Evolutionary conservation across 2,329 filamentous ascomycete genomes (phyloP).

Genomic region (Apiospora saccharicola): DNA sequence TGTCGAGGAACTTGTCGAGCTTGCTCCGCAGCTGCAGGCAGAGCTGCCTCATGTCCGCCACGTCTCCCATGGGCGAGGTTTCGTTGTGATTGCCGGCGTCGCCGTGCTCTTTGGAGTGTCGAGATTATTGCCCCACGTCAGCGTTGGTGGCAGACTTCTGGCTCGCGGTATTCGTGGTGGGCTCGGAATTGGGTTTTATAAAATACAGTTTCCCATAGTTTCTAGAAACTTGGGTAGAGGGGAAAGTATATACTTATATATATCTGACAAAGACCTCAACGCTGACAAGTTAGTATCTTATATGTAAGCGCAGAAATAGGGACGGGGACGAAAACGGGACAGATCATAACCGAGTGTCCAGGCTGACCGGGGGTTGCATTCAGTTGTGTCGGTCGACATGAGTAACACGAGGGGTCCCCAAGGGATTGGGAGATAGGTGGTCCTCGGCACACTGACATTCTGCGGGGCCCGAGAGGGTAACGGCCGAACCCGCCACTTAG

Average conservation of each 20-base stretch:
- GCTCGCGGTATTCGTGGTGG: not conserved
- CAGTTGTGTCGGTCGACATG: not conserved
- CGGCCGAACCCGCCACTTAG: constrained; percentile 5
- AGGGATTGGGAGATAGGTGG: not conserved
- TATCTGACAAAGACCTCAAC: not conserved
- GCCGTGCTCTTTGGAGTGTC: not conserved
- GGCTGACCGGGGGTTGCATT: constrained; percentile 4
- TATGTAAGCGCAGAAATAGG: not conserved
- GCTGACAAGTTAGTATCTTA: not conserved
- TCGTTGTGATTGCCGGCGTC: not conserved
- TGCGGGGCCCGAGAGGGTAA: constrained; percentile 10
- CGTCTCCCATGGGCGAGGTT: constrained; percentile 11
- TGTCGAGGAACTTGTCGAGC: constrained; percentile 71
- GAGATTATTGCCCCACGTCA: constrained; percentile 6
- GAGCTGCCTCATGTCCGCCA: constrained; percentile 35
- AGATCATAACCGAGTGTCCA: constrained; percentile 3
- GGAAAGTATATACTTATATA: not conserved
- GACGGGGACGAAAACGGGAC: constrained; percentile 11
- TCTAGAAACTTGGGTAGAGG: not conserved
- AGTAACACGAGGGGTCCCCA: constrained; percentile 6
- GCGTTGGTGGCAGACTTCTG: not conserved
- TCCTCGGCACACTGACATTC: constrained; percentile 6
- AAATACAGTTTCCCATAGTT: not conserved
- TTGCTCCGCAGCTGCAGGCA: constrained; percentile 63
- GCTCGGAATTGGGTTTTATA: not conserved